Evolutionary conservation across 208 protist species (phyloP).

Genomic region (Acanthamoeba sp.): DNA sequence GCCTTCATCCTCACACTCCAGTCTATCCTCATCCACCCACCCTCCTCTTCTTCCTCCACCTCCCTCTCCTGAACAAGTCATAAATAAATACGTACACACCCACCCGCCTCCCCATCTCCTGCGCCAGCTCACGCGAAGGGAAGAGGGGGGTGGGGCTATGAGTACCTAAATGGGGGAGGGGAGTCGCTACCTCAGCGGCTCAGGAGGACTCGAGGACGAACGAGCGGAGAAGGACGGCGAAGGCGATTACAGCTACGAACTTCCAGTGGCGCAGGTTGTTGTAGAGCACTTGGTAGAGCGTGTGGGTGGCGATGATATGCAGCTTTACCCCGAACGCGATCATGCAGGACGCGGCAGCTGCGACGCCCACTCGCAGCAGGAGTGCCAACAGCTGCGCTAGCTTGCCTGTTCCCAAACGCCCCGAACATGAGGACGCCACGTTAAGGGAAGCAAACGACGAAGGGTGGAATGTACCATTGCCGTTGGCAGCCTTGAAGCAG

Average conservation of each 20-base stretch:
- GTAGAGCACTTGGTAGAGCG: slow-evolving; percentile 44
- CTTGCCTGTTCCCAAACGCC: neutral
- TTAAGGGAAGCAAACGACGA: neutral
- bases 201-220: slow-evolving; percentile 13
- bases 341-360: slow-evolving; percentile 1
- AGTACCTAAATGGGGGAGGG: too few relatives aligned
- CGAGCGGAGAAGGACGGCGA: slow-evolving; percentile 50
- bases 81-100: too few relatives aligned
- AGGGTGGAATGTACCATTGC: neutral
- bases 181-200: neutral
- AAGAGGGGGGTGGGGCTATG: neutral
- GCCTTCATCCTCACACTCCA: too few relatives aligned
- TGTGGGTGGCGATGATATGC: slow-evolving; percentile 45
- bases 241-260: slow-evolving; percentile 8
- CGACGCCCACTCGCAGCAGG: neutral
- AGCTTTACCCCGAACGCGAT: slow-evolving; percentile 55
- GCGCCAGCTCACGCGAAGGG: too few relatives aligned
- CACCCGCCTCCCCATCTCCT: too few relatives aligned
- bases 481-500: neutral
- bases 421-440: neutral
- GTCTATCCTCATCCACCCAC: too few relatives aligned
- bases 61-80: too few relatives aligned
- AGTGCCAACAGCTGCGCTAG: neutral
- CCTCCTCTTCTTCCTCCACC: too few relatives aligned
- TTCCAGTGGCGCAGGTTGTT: slow-evolving; percentile 51